These are phyloP conservation scores for Scheffersomyces segobiensis DNA, from an alignment of 1,139 yeast genomes.

Conservation along the genomic window DNA sequence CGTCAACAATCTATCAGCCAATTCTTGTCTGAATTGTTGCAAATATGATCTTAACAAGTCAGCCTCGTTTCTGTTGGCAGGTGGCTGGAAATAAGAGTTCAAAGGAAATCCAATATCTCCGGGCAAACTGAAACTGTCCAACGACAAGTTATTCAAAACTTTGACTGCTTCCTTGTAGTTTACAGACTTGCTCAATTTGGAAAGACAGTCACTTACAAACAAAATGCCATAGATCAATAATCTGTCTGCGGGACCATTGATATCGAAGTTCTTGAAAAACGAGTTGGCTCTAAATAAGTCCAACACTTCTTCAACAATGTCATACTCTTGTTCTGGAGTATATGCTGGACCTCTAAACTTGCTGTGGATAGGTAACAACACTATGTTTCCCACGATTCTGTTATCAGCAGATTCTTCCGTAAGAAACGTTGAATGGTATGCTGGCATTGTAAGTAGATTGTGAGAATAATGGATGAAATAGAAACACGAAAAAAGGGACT, in stretches of 20 bases:
- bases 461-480: background rate
- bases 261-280: conserved; percentile 94
- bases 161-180: conserved; percentile 68
- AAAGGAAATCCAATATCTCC: conserved; percentile 95
- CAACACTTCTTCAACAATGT: conserved; percentile 84
- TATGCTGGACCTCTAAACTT: conserved; percentile 89
- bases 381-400: conserved; percentile 63
- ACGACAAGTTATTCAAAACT: conserved; percentile 74
- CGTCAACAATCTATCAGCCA: conserved; percentile 75
- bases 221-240: conserved; percentile 95
- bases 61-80: conserved; percentile 71
- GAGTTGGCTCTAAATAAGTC: conserved; percentile 95
- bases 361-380: conserved; percentile 79
- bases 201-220: conserved; percentile 81
- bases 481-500: background rate
- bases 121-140: conserved; percentile 88
- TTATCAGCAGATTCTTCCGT: conserved; percentile 52
- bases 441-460: conserved; percentile 47
- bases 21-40: conserved; percentile 92
- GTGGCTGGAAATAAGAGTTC: conserved; percentile 78
- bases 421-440: conserved; percentile 88
- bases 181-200: conserved; percentile 51
- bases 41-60: conserved; percentile 79
- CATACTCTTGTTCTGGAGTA: conserved; percentile 81
- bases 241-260: conserved; percentile 93